Evolutionary conservation across 1,284 basidiomycete species (phyloP), one percentile per base, ranked within the genome.

Genomic region (Rhodotorula sp.): DNA sequence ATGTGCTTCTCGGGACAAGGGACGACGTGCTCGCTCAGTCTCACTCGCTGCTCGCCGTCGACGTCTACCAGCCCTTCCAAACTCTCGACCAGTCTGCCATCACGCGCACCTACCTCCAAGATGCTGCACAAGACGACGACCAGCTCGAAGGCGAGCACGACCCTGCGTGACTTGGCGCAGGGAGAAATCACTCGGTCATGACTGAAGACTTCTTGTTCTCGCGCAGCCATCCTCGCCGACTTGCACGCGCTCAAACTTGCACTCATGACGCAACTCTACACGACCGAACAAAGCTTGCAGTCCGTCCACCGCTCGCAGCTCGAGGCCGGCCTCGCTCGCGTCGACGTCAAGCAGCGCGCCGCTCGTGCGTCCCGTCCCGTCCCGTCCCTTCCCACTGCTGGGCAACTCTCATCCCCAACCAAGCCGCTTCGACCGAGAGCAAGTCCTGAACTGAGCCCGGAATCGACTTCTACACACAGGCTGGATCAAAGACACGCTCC

Each of bases 101-200:
- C 5, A 43, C 21, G 15, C 34, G 34, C 28, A 18, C 60, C 7
- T n/a, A 38, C 19, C 34, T 34, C 38, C 16, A 54, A 10, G 59
- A 21, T 10, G 14, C 14, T 3, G 19, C 31, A 14, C 28, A 45
- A 5, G 65, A 60, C 52, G 45, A 57, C 6, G 31, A 62, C 23
- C 23, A 43, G 45, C 66, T 67, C 47, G 60, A 67, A 49, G 60
- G 66, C 57, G 47, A n/a, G 62, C n/a, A 5, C 50, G n/a, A 38
- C 34, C 34, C 48, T 43, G 15, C 12, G 23, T 28, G 26, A 4
- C 23, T 6, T 26, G 19, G 10, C 14, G 8, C 8, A 5, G 31
- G 31, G 28, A 3, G 28, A 28, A 28, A 28, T 3, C 28, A 28
- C 28, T 28, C 28, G 28, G 28, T 28, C 2, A 28, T 28, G 28